These are phyloP conservation scores for Saccharomycopsis guyanensis DNA, from an alignment of 805 yeast genomes.

Conservation along the genomic window DNA sequence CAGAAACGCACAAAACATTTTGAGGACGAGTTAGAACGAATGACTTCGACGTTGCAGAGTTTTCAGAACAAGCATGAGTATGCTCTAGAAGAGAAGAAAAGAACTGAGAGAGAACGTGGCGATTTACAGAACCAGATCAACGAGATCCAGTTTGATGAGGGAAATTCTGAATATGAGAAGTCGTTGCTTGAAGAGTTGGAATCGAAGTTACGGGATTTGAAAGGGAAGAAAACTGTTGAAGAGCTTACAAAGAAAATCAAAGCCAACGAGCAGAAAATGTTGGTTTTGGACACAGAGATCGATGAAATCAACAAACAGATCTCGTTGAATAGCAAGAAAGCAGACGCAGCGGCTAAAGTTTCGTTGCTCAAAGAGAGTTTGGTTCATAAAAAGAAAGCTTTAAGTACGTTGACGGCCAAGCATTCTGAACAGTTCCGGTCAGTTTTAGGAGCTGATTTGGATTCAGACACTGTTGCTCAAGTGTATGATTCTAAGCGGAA, in stretches of 20 bases:
- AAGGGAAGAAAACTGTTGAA: slow-evolving; percentile 26
- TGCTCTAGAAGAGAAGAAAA: slow-evolving; percentile 33
- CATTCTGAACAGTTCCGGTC: slow-evolving; percentile 24
- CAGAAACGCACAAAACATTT: slow-evolving; percentile 27
- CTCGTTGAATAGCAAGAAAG: slow-evolving; percentile 43
- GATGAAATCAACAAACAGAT: slow-evolving; percentile 49
- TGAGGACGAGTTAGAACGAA: slow-evolving; percentile 3
- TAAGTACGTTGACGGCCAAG: slow-evolving; percentile 26
- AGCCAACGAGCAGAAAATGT: slow-evolving; percentile 31
- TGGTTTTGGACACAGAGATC: slow-evolving; percentile 34
- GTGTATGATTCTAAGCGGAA: slow-evolving; percentile 15
- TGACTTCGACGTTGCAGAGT: slow-evolving; percentile 4
- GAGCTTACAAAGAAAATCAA: slow-evolving; percentile 31
- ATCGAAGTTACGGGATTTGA: slow-evolving; percentile 28
- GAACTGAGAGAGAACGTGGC: slow-evolving; percentile 30
- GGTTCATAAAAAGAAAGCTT: slow-evolving; percentile 27
- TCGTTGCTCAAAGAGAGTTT: slow-evolving; percentile 37
- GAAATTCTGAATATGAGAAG: slow-evolving; percentile 40
- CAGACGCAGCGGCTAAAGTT: slow-evolving; percentile 51
- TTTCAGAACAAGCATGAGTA: slow-evolving; percentile 27
- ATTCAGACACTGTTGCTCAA: slow-evolving; percentile 18
- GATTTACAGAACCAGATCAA: slow-evolving; percentile 34
- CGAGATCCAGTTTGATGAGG: slow-evolving; percentile 28
- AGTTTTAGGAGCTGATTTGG: slow-evolving; percentile 20
- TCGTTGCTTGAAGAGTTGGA: slow-evolving; percentile 34